A percentile compares a stretch with the other conserved stretches of the same genome.
Conservation (phyloP, 345 rosid genomes). For the Populus simonii region DNA sequence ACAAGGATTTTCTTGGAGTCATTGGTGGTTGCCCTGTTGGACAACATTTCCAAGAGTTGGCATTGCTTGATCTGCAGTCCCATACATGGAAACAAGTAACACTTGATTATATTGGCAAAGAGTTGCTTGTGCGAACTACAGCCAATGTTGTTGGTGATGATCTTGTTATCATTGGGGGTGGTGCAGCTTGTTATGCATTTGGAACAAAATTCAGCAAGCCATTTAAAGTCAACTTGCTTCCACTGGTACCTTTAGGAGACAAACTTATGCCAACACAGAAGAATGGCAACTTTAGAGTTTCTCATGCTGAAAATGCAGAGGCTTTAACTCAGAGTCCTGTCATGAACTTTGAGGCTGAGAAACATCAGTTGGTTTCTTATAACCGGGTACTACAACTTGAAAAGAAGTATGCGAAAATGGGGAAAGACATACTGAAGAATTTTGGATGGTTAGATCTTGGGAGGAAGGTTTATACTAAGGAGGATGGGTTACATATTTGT, state of each 20-base stretch:
- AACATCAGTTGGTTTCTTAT: constrained; percentile 20
- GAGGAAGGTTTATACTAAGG: constrained; percentile 56
- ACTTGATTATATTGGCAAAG: constrained; percentile 57
- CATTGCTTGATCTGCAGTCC: constrained; percentile 57
- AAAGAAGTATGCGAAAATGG: constrained; percentile 63
- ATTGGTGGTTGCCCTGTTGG: constrained; percentile 90
- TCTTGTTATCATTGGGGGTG: constrained; percentile 83
- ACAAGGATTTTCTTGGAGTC: constrained; percentile 61
- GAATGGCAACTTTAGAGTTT: constrained; percentile 22
- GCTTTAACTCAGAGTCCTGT: constrained; percentile 22
- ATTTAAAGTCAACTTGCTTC: constrained; percentile 57
- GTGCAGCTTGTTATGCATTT: constrained; percentile 95
- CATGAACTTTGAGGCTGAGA: constrained; percentile 21
- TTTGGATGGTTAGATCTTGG: constrained; percentile 84
- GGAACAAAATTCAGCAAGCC: constrained; percentile 93
- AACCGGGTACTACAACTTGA: constrained; percentile 54
- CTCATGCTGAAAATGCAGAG: constrained; percentile 23
- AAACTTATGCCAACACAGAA: constrained; percentile 8
- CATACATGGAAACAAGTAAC: constrained; percentile 59
- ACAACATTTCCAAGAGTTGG: constrained; percentile 65
- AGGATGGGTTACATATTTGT: constrained; percentile 54
- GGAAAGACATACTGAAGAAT: constrained; percentile 77
- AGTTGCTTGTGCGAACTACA: constrained; percentile 71
- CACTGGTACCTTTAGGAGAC: constrained; percentile 31
- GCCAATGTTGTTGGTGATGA: constrained; percentile 65